These are phyloP conservation scores for Plectosphaerella plurivora DNA, from an alignment of 2,329 filamentous ascomycete species.

Conservation along the genomic window DNA sequence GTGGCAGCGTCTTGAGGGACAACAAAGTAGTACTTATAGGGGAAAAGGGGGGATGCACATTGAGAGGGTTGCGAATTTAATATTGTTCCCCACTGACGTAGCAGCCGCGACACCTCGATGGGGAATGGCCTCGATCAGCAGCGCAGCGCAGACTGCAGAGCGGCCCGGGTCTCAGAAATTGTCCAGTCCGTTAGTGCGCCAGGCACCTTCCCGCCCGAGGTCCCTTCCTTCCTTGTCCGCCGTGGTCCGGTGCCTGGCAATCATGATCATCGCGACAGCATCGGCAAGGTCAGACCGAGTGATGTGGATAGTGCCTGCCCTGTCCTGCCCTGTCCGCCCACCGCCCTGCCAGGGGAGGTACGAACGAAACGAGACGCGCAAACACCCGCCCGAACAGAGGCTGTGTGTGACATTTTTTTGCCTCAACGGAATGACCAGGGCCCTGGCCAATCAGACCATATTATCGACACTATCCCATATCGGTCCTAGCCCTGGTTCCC, in stretches of 20 bases:
- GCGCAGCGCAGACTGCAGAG: too few relatives aligned
- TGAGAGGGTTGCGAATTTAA: conserved; percentile 7
- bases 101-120: conserved; percentile 3
- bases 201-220: background rate
- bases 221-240: background rate
- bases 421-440: background rate
- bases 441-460: conserved; percentile 1
- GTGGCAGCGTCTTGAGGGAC: too few relatives aligned
- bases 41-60: conserved; percentile 1
- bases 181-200: background rate
- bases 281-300: too few relatives aligned
- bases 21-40: background rate
- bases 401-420: background rate
- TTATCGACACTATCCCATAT: background rate
- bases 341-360: background rate
- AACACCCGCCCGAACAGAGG: background rate
- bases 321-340: background rate
- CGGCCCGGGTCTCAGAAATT: background rate
- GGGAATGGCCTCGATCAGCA: background rate
- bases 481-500: background rate
- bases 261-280: too few relatives aligned
- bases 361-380: background rate
- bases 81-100: conserved; percentile 15
- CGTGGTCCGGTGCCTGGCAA: background rate
- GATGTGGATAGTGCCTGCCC: too few relatives aligned